Evolutionary conservation across 1,284 basidiomycete species (phyloP), one percentile per base, ranked within the genome.

Genomic region (Pseudozyma hubeiensis): DNA sequence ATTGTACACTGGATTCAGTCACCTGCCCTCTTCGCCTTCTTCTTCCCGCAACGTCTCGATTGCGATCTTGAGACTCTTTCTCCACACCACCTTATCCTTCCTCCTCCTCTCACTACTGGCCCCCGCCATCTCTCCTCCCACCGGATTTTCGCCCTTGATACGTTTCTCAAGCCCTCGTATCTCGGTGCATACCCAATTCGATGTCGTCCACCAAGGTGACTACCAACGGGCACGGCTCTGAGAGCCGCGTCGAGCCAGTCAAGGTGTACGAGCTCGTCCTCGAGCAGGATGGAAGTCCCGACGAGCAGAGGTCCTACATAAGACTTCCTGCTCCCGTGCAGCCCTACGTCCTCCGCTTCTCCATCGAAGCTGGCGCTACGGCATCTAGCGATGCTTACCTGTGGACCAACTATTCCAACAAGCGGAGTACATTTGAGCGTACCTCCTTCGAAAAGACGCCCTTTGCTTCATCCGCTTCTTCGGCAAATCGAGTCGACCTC

Each of bases 401-500:
- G 8, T 79, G 59, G 64, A 77, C 80, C 19, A 81, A 80, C 63
- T 79, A 72, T 43, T 80, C 80, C 1, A 45, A 53, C 48, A 68
- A 94, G 16, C 92, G 92, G 31, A 86, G 85, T 14, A 43, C 43
- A 4, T 99, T 97, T 82, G 88, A 90, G 59, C 89, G 96, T 29
- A 89, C 91, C 69, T 88, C 86, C 44, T 94, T 93, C 84, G 87
- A 89, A 9, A 88, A 93, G 84, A 56, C 49, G 9, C 31, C 57
- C 16, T 68, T 73, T 49, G 37, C 62, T 11, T 60, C 70, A 11
- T 51, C 53, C 1, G 57, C 61, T 1, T 68, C 65, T 16, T 57
- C 57, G 13, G 50, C 62, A 7, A 73, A 68, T 48, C 59, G 46
- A 7, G 67, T 81, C 43, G 77, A 80, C 39, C 60, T 81, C 29